Evolutionary conservation across 2,329 filamentous ascomycete genomes (phyloP).

Genomic region (Elsinoe perseae): DNA sequence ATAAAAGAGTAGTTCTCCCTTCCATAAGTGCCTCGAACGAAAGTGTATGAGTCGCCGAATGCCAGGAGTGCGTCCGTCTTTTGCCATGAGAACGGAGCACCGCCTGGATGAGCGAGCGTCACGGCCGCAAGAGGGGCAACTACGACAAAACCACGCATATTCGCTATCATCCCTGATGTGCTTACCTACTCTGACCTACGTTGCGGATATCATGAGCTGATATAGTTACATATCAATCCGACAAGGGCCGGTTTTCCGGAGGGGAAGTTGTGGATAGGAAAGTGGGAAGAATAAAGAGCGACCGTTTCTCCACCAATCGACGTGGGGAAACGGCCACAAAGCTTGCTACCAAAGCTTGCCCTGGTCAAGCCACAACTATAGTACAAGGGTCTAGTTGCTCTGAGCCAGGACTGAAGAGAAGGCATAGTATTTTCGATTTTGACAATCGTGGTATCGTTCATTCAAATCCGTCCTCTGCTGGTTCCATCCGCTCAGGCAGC

Average conservation of each 20-base stretch:
- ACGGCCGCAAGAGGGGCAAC: not conserved
- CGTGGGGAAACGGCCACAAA: not conserved
- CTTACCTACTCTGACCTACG: too few species aligned
- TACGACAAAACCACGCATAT: not conserved
- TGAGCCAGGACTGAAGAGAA: constrained; percentile 38
- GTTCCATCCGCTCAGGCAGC: not conserved
- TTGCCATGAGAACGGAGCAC: not conserved
- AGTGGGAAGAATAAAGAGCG: not conserved
- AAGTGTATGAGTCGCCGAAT: constrained; percentile 48
- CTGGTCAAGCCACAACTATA: not conserved
- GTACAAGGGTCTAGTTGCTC: constrained; percentile 16
- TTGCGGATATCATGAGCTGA: not conserved
- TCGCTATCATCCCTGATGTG: not conserved
- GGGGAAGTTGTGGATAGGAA: constrained; percentile 1
- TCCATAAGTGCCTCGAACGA: constrained; percentile 47
- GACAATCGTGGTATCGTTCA: constrained; percentile 29
- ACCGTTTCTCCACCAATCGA: not conserved
- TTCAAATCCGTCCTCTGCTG: constrained; percentile 13
- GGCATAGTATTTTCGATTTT: constrained; percentile 34
- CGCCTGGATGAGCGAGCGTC: not conserved
- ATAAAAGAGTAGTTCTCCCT: constrained; percentile 48
- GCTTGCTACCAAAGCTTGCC: not conserved
- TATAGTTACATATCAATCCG: not conserved
- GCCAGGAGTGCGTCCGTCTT: constrained; percentile 27
- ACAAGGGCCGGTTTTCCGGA: constrained; percentile 1